Conservation (phyloP, 441 rosid species). For the Eruca vesicaria region DNA sequence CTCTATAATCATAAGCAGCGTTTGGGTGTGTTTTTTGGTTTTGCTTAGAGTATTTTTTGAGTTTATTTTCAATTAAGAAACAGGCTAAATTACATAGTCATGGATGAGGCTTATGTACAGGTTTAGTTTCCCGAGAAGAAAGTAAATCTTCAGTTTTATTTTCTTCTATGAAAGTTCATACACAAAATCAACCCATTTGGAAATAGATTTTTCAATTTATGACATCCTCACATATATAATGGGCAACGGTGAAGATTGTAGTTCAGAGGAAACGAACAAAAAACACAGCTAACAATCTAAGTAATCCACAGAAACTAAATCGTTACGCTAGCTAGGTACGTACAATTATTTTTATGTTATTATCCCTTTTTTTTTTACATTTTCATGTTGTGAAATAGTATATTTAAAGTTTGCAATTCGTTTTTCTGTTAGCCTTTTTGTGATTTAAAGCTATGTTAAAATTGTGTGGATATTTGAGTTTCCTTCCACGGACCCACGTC, state of each 20-base stretch:
- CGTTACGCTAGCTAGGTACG: neutral
- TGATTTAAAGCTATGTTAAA: neutral
- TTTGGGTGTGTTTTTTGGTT: neutral
- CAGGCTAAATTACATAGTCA: neutral
- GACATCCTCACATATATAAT: neutral
- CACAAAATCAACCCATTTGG: neutral
- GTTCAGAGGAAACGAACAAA: neutral
- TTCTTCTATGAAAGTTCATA: neutral
- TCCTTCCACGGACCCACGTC: neutral
- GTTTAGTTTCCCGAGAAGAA: neutral
- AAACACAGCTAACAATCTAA: neutral
- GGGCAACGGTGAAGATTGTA: neutral
- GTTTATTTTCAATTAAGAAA: neutral
- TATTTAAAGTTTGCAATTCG: neutral
- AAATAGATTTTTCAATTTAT: neutral
- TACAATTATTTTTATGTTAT: neutral
- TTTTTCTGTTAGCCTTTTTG: neutral
- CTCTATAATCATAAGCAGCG: neutral
- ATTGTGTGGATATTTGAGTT: neutral
- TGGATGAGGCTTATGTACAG: neutral
- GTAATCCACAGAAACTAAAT: neutral
- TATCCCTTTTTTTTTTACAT: neutral
- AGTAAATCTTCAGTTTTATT: neutral
- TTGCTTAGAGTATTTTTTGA: neutral
- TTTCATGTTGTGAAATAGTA: neutral